Evolutionary conservation across 2,329 filamentous ascomycete genomes (phyloP), one percentile per base, ranked within the genome.

Genomic region (Neofusicoccum cordaticola): DNA sequence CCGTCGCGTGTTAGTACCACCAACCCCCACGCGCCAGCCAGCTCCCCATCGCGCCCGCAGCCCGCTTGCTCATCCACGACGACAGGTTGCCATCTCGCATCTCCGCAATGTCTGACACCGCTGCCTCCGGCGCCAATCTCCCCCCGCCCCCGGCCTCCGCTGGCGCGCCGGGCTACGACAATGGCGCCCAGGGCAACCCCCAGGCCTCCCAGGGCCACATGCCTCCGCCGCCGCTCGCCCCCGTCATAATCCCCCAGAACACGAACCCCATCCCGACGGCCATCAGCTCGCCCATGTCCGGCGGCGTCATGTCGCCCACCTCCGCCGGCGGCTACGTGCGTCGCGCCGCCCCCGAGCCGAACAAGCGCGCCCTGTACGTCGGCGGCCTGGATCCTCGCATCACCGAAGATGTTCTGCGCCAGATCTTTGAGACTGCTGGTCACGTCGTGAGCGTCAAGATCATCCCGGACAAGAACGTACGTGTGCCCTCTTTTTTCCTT

Each of bases 391-490:
- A 99, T 77, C 92, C 93, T 72, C 88, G 95, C 70, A 94, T 98
- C 68, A 97, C 94, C 37, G 94, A 98, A 80, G 94, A 98, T 75
- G 92, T 98, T 64, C 81, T 98, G 78, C 92, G 93, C 75, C 94
- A 98, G 79, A 98, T 98, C 73, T 99, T 99, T 75, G 95, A 99
- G 84, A 99, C 95, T 6, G 97, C 93, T 66, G 95, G 95, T 65
- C 95, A 99, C 80, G 95, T 99, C 69, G 90, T 97, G 81, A 97
- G 92, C 75, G 95, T 99, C 77, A 99, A 99, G 85, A 97, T 99
- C 75, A 99, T 99, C 77, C 95, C 95, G 61, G 95, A 99, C 84
- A 99, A 99, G 86, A 99, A 97, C 81, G 93, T 97, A 82, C 86
- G 92, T 88, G 67, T 68, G 62, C 67, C 68, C 53, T 44, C 39